Percentiles rank a stretch among this genome's conserved stretches.
These are phyloP conservation scores for Hemileccinum impolitum DNA, from an alignment of 768 basidiomycete genomes.

Conservation along the genomic window DNA sequence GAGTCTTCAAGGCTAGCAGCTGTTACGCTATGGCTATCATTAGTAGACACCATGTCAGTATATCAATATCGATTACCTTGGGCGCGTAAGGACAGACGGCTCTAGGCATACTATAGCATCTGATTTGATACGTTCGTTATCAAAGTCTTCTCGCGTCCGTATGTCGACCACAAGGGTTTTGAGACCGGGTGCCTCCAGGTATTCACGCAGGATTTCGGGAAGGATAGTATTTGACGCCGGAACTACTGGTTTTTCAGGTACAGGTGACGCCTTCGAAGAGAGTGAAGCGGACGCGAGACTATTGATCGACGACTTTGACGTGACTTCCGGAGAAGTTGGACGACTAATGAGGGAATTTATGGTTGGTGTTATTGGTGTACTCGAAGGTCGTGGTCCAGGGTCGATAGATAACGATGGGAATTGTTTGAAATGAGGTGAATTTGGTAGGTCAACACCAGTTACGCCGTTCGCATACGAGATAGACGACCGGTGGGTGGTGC, in stretches of 20 bases:
- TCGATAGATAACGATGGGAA: constrained; percentile 46
- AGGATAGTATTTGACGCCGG: constrained; percentile 58
- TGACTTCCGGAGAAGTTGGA: constrained; percentile 55
- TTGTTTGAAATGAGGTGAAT: constrained; percentile 28
- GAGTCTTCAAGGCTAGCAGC: constrained; percentile 69
- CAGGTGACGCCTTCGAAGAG: constrained; percentile 29
- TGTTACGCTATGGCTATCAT: constrained; percentile 49
- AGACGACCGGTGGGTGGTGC: constrained; percentile 5
- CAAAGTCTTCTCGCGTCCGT: constrained; percentile 73
- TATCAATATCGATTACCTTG: constrained; percentile 48
- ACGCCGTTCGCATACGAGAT: constrained; percentile 30
- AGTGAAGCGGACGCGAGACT: constrained; percentile 33
- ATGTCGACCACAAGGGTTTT: constrained; percentile 81
- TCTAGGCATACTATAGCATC: constrained; percentile 81
- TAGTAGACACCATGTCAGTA: constrained; percentile 4
- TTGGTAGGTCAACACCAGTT: constrained; percentile 30
- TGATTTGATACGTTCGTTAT: constrained; percentile 65
- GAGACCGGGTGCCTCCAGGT: constrained; percentile 45
- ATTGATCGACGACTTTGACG: constrained; percentile 42
- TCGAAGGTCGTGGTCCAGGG: constrained; percentile 57
- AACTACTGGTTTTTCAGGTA: constrained; percentile 40
- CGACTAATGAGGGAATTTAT: constrained; percentile 56
- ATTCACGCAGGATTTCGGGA: constrained; percentile 57
- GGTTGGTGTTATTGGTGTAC: constrained; percentile 63
- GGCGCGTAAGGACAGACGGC: constrained; percentile 66